These are phyloP conservation scores for Scytalidium sp. DNA, from an alignment of 2,329 filamentous ascomycete species.

Conservation along the genomic window DNA sequence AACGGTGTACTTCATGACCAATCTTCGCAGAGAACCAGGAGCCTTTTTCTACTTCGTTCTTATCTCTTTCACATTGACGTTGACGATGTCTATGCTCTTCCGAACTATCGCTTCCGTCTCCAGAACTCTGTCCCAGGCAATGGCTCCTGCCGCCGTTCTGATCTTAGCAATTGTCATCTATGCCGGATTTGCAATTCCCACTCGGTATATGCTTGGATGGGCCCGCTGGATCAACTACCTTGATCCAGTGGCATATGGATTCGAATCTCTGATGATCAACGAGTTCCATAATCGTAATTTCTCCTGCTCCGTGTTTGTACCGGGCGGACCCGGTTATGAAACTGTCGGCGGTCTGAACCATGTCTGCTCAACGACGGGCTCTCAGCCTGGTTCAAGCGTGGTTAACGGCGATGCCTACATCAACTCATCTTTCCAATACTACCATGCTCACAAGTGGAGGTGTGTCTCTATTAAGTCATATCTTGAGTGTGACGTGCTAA, in stretches of 20 bases:
- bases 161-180: constrained; percentile 21
- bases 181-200: constrained; percentile 38
- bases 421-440: constrained; percentile 52
- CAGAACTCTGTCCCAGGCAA: constrained; percentile 62
- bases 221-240: constrained; percentile 75
- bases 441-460: constrained; percentile 59
- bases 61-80: constrained; percentile 9
- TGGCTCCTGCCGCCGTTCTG: constrained; percentile 56
- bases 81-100: constrained; percentile 78
- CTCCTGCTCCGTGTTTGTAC: constrained; percentile 15
- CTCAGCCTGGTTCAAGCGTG: constrained; percentile 44
- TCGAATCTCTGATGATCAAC: constrained; percentile 78
- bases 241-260: constrained; percentile 64
- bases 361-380: constrained; percentile 57
- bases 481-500: not conserved
- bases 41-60: constrained; percentile 76
- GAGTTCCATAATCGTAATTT: constrained; percentile 55
- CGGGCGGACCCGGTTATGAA: constrained; percentile 11
- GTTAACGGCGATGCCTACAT: constrained; percentile 60
- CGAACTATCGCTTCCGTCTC: constrained; percentile 73
- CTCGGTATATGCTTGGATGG: constrained; percentile 69
- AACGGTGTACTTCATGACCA: constrained; percentile 82
- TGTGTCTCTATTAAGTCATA: not conserved
- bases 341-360: constrained; percentile 7
- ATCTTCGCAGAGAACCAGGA: constrained; percentile 60